Conservation (phyloP, 164 flowering plant species). For the Houttuynia cordata region DNA sequence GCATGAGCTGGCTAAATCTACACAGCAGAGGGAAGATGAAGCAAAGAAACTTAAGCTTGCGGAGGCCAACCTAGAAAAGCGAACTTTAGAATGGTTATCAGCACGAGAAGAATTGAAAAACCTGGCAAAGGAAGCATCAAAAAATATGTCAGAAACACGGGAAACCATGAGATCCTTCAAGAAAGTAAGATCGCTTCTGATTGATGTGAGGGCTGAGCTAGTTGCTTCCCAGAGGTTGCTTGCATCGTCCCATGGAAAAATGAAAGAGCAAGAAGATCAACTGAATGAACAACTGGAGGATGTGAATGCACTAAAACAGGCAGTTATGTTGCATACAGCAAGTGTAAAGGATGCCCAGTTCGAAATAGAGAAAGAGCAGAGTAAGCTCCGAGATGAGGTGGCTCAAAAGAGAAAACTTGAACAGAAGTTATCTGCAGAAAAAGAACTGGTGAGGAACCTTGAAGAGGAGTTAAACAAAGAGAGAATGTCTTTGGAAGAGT, state of each 20-base stretch:
- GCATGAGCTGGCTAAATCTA: conserved; percentile 34
- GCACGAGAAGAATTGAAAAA: conserved; percentile 49
- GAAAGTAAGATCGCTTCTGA: conserved; percentile 58
- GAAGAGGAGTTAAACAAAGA: conserved; percentile 42
- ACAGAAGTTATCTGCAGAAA: conserved; percentile 37
- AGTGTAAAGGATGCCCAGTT: conserved; percentile 48
- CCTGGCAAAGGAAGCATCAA: conserved; percentile 35
- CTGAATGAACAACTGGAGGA: conserved; percentile 48
- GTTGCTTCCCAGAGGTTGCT: conserved; percentile 60
- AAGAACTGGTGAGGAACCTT: conserved; percentile 34
- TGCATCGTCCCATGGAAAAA: conserved; percentile 40
- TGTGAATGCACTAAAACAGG: conserved; percentile 44
- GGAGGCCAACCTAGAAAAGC: conserved; percentile 58
- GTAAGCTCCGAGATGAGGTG: conserved; percentile 51
- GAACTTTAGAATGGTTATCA: conserved; percentile 51
- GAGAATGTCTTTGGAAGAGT: conserved; percentile 38
- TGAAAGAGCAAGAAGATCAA: conserved; percentile 52
- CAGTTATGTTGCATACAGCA: conserved; percentile 32
- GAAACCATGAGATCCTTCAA: conserved; percentile 40
- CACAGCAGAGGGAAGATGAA: conserved; percentile 28
- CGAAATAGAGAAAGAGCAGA: conserved; percentile 62
- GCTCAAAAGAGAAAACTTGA: conserved; percentile 63
- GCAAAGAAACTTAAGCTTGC: conserved; percentile 45
- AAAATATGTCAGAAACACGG: conserved; percentile 25
- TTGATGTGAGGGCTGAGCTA: conserved; percentile 64